Evolutionary conservation across 2,329 filamentous ascomycete genomes (phyloP).

Genomic region (Alternaria longipes): DNA sequence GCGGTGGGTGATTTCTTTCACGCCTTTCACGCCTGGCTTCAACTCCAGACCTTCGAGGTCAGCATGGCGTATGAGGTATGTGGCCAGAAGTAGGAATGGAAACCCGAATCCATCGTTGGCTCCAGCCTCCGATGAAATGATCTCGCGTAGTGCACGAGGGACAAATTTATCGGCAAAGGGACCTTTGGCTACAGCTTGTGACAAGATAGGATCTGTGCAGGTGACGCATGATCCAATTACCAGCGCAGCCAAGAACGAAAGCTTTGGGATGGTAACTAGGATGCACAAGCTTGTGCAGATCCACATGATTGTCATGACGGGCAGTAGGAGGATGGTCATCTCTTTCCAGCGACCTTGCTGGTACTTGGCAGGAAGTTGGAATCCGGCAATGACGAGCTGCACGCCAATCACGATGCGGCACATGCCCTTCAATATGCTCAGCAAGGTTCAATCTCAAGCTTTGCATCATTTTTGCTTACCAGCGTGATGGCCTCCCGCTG

Average conservation of each 20-base stretch:
- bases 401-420: slow-evolving; percentile 69
- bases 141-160: slow-evolving; percentile 64
- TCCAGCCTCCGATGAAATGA: slow-evolving; percentile 70
- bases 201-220: slow-evolving; percentile 69
- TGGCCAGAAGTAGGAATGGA: slow-evolving; percentile 66
- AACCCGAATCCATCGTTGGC: slow-evolving; percentile 71
- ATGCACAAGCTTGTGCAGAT: slow-evolving; percentile 66
- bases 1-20: slow-evolving; percentile 5
- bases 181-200: slow-evolving; percentile 69
- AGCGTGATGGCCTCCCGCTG: slow-evolving; percentile 54
- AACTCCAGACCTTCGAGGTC: slow-evolving; percentile 43
- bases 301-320: slow-evolving; percentile 71
- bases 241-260: slow-evolving; percentile 60
- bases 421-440: slow-evolving; percentile 51
- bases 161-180: slow-evolving; percentile 71
- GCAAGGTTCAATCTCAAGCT: neutral
- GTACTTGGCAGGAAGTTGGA: slow-evolving; percentile 68
- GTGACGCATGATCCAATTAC: slow-evolving; percentile 70
- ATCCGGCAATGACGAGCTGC: slow-evolving; percentile 70
- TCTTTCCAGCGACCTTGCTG: slow-evolving; percentile 61
- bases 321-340: slow-evolving; percentile 64
- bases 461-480: slow-evolving; percentile 35
- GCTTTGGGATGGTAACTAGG: slow-evolving; percentile 63
- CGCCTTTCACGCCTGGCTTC: slow-evolving; percentile 22
- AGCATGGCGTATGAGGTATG: slow-evolving; percentile 65